These are phyloP conservation scores for Schizothecium vesticola DNA, from an alignment of 495 filamentous ascomycete species.

Conservation along the genomic window DNA sequence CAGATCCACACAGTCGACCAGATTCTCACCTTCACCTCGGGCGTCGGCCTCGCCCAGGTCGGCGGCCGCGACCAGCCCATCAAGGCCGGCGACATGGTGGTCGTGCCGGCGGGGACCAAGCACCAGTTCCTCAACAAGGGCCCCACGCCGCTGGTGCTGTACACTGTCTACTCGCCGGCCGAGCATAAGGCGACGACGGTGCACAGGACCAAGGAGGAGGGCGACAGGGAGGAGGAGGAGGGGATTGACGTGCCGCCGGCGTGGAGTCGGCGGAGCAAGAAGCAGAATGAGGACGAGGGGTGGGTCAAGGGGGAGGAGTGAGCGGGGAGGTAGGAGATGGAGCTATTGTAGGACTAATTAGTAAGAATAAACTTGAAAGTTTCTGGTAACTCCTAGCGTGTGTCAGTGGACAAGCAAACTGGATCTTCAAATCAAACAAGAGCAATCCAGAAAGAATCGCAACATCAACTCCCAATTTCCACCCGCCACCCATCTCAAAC, in stretches of 20 bases:
- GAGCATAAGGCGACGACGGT: constrained; percentile 54
- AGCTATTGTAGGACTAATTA: not conserved
- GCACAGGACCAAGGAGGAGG: constrained; percentile 58
- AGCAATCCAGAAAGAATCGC: not conserved
- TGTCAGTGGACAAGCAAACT: too few relatives aligned
- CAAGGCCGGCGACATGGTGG: constrained; percentile 54
- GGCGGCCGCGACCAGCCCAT: constrained; percentile 54
- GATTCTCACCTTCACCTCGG: constrained; percentile 58
- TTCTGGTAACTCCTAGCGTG: not conserved
- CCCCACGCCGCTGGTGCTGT: constrained; percentile 47
- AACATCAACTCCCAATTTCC: not conserved
- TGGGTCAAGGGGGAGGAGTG: constrained; percentile 38
- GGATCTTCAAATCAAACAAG: not conserved
- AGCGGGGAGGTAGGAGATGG: not conserved
- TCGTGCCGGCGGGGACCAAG: constrained; percentile 60
- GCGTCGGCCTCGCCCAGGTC: constrained; percentile 51
- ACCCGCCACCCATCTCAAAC: not conserved
- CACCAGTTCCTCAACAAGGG: constrained; percentile 63
- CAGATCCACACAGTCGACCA: constrained; percentile 52
- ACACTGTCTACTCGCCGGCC: constrained; percentile 59
- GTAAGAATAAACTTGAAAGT: not conserved
- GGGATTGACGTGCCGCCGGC: constrained; percentile 57
- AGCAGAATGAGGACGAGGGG: constrained; percentile 52
- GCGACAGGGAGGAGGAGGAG: constrained; percentile 54
- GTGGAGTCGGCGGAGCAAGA: constrained; percentile 51